Percentiles rank a stretch among this genome's conserved stretches.
Conservation (phyloP, 305 asterid genomes). For the Fraxinus dipetala region DNA sequence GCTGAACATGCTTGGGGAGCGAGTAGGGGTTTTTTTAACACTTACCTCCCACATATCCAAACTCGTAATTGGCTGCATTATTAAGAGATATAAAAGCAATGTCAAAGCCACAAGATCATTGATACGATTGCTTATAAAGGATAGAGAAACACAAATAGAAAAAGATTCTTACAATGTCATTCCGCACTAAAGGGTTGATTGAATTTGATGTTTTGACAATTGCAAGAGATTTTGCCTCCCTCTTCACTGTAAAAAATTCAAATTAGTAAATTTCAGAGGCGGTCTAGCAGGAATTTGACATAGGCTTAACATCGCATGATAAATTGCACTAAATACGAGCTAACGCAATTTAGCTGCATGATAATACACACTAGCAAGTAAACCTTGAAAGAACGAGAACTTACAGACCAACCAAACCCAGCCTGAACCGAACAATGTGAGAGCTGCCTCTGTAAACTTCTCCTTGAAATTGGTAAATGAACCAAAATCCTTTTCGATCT, state of each 20-base stretch:
- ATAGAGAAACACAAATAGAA: neutral
- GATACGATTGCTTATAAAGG: neutral
- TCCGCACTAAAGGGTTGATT: conserved; percentile 66
- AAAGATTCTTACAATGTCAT: conserved; percentile 36
- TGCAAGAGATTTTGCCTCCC: conserved; percentile 73
- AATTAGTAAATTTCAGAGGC: conserved; percentile 12
- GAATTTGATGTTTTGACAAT: conserved; percentile 78
- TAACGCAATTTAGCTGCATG: neutral
- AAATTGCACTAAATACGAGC: neutral
- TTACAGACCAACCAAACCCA: conserved; percentile 97
- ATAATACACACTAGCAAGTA: neutral
- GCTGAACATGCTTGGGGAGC: neutral
- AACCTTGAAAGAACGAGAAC: conserved; percentile 26
- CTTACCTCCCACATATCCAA: conserved; percentile 54
- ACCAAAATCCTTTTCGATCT: conserved; percentile 86
- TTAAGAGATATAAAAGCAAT: neutral
- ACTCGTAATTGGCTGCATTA: conserved; percentile 40
- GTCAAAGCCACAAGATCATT: neutral
- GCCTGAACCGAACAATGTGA: conserved; percentile 78
- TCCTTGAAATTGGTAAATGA: conserved; percentile 71
- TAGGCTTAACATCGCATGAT: neutral
- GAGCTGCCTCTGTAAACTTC: conserved; percentile 62
- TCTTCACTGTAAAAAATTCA: conserved; percentile 57
- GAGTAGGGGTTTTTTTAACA: neutral
- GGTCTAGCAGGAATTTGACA: neutral